A percentile compares a stretch with the other conserved stretches of the same genome.
phyloP scores from a whole-genome alignment of 495 filamentous ascomycete genomes.

The Letharia columbiana region DNA sequence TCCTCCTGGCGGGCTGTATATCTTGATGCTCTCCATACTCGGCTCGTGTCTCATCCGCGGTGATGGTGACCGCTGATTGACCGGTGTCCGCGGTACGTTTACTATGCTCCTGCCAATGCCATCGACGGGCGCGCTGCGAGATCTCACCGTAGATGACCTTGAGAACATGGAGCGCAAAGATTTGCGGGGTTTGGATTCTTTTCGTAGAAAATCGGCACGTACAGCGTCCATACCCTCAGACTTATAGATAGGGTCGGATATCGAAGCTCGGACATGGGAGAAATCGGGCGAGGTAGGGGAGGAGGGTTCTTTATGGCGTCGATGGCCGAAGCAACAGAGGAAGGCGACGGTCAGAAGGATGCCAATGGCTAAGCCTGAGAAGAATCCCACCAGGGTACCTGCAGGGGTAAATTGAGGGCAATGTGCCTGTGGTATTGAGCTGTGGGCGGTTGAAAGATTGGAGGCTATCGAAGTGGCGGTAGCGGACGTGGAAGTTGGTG shows the following conservation, averaged over 20 bases:
- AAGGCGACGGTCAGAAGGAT: conserved; percentile 38
- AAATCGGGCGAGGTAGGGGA: conserved; percentile 24
- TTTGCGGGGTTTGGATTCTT: conserved; percentile 23
- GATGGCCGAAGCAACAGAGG: conserved; percentile 37
- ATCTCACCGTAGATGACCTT: conserved; percentile 17
- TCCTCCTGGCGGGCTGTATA: conserved; percentile 55
- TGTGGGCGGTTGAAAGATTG: conserved; percentile 18
- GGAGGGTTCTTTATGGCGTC: conserved; percentile 22
- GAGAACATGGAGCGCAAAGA: conserved; percentile 26
- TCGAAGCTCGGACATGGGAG: conserved; percentile 37
- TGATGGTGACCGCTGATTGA: conserved; percentile 13
- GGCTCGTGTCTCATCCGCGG: conserved; percentile 33
- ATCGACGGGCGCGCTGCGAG: conserved; percentile 12
- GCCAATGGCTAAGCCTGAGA: conserved; percentile 52
- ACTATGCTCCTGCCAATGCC: conserved; percentile 22
- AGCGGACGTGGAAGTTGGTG: conserved; percentile 23
- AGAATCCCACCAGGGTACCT: conserved; percentile 54
- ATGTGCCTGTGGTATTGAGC: conserved; percentile 19
- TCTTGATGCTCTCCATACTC: conserved; percentile 59
- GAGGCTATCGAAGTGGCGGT: conserved; percentile 13
- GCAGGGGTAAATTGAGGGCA: conserved; percentile 40
- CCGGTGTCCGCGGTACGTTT: conserved; percentile 30
- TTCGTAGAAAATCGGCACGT: conserved; percentile 48
- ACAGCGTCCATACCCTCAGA: conserved; percentile 36
- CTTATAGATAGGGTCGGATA: conserved; percentile 49